phyloP scores from a whole-genome alignment of 805 yeast species.

The Candida fluviatilis region DNA sequence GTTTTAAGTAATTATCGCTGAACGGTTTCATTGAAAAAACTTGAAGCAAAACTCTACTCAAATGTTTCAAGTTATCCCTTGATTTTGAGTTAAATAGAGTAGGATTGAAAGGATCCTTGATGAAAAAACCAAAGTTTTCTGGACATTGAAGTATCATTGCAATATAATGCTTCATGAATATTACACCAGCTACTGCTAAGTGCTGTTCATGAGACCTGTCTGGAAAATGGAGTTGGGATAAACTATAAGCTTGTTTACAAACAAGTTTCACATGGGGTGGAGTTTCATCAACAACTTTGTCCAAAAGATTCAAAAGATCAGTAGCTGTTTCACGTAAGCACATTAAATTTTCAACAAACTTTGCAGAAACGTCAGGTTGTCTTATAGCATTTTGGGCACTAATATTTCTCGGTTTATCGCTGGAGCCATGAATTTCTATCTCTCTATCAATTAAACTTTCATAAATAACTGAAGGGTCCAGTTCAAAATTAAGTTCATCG shows the following conservation, averaged over 20 bases:
- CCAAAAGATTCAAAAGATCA: conserved; percentile 53
- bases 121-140: conserved; percentile 51
- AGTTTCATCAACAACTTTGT: conserved; percentile 32
- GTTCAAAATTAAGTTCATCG: conserved; percentile 63
- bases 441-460: conserved; percentile 35
- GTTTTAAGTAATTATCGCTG: conserved; percentile 68
- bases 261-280: conserved; percentile 35
- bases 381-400: conserved; percentile 71
- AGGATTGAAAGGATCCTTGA: conserved; percentile 23
- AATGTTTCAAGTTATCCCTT: conserved; percentile 49
- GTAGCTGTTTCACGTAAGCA: conserved; percentile 67
- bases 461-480: conserved; percentile 68
- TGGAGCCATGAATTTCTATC: conserved; percentile 28
- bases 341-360: conserved; percentile 72
- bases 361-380: conserved; percentile 65
- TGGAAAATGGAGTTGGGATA: conserved; percentile 49
- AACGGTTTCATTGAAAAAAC: conserved; percentile 67
- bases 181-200: conserved; percentile 65
- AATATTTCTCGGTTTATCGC: conserved; percentile 32
- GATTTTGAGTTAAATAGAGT: conserved; percentile 15
- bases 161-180: conserved; percentile 52
- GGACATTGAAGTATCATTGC: conserved; percentile 45
- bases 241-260: conserved; percentile 29
- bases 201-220: conserved; percentile 56
- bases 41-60: conserved; percentile 60